Evolutionary conservation across 306 rosid species (phyloP), one percentile per base, ranked within the genome.

Genomic region (Vigna radiata): DNA sequence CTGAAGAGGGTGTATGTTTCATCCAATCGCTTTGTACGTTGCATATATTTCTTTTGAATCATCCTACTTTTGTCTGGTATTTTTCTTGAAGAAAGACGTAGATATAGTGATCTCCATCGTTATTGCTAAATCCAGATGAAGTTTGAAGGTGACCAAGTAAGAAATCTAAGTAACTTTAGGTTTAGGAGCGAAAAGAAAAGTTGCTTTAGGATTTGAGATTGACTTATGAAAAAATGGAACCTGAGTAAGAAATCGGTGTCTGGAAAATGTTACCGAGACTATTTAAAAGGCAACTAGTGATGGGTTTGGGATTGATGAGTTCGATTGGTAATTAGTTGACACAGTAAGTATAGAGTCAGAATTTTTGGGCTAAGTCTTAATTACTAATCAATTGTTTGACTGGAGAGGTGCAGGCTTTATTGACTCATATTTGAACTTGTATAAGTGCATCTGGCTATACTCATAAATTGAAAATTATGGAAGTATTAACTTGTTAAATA

Each of bases 381-480:
- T 21, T 5, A 41, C 68, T 29, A 53, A 6, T 53, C 39, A 9
- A 75, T 25, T 52, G 33, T 31, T 63, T 46, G 68, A 69, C 33
- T 58, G 27, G 18, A 16, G 52, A 29, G 36, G 43, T 13, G 14
- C 33, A 16, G 14, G 5, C 13, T 48, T 48, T 31, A 17, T 7
- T 17, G 60, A 13, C 49, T 47, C 33, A 17, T 3, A n/a, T 62
- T 73, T 80, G 53, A 46, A 54, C 44, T 44, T 64, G 65, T 52
- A 80, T 56, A 55, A 41, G 61, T 65, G 54, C 63, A 47, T 47
- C 46, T 11, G 27, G 56, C 67, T 67, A 47, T 36, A 59, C 43
- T 18, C 18, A 44, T 16, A 18, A 23, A 33, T 36, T 65, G 10
- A 13, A 16, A 21, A 37, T 69, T 33, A 6, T 70, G 8, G 3